A percentile compares a stretch with the other conserved stretches of the same genome.
Evolutionary conservation across 1,139 yeast genomes (phyloP).

Genomic region (Saccharomyces hybrid): DNA sequence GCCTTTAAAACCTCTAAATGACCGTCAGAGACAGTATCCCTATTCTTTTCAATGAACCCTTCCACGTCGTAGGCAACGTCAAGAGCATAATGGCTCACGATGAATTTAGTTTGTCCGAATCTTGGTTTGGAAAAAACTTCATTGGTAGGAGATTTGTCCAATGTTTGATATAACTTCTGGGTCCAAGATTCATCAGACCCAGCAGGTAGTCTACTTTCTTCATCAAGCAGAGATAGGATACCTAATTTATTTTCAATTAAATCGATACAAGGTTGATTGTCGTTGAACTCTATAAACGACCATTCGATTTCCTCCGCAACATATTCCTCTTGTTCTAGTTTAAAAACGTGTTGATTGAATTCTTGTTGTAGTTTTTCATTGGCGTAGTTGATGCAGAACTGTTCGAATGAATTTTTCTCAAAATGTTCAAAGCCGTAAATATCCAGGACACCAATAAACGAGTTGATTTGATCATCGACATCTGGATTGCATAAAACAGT

Average conservation of each 20-base stretch:
- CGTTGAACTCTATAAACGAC: slow-evolving; percentile 95
- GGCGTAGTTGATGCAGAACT: slow-evolving; percentile 95
- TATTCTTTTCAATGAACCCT: slow-evolving; percentile 93
- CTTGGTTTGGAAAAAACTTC: slow-evolving; percentile 88
- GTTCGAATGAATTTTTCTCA: slow-evolving; percentile 90
- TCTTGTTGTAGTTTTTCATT: slow-evolving; percentile 97
- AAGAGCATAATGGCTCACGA: slow-evolving; percentile 91
- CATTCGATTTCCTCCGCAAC: slow-evolving; percentile 89
- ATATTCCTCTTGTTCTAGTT: slow-evolving; percentile 93
- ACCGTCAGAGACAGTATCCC: slow-evolving; percentile 97
- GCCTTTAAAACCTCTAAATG: slow-evolving; percentile 78
- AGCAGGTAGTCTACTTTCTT: slow-evolving; percentile 91
- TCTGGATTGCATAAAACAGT: slow-evolving; percentile 74
- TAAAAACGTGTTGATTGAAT: slow-evolving; percentile 94
- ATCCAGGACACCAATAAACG: slow-evolving; percentile 95
- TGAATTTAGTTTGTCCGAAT: slow-evolving; percentile 87
- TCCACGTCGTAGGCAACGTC: slow-evolving; percentile 91
- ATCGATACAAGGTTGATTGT: slow-evolving; percentile 95
- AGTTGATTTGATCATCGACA: slow-evolving; percentile 48
- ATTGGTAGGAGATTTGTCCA: slow-evolving; percentile 73
- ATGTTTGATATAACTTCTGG: slow-evolving; percentile 80
- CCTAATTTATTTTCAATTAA: slow-evolving; percentile 89
- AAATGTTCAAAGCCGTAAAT: slow-evolving; percentile 97
- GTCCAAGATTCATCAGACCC: slow-evolving; percentile 94
- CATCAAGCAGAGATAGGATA: slow-evolving; percentile 81